These are phyloP conservation scores for Escallonia herrerae DNA, from an alignment of 129 eudicot species.

Conservation along the genomic window DNA sequence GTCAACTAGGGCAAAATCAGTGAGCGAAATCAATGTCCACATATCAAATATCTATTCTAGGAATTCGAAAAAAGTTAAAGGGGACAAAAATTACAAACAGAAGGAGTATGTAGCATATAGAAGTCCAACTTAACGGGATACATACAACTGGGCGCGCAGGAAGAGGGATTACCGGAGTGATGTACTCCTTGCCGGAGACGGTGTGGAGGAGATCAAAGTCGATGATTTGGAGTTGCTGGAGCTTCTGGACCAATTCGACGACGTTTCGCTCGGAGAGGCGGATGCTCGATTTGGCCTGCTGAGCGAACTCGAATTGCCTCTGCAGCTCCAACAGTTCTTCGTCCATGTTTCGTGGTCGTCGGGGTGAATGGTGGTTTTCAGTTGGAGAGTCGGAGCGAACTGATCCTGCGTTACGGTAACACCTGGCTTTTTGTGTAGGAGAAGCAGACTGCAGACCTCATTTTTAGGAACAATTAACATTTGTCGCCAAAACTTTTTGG, in stretches of 20 bases:
- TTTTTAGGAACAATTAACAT: too few relatives aligned
- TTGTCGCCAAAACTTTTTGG: too few relatives aligned
- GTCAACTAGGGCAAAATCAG: too few relatives aligned
- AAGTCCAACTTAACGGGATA: too few relatives aligned
- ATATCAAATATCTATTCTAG: too few relatives aligned
- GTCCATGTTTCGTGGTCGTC: slow-evolving; percentile 38
- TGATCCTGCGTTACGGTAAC: not conserved
- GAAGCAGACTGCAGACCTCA: too few relatives aligned
- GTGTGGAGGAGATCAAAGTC: slow-evolving; percentile 97
- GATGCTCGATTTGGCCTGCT: slow-evolving; percentile 83
- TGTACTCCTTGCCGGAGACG: slow-evolving; percentile 94
- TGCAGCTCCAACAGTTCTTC: slow-evolving; percentile 82
- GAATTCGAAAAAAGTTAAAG: too few relatives aligned
- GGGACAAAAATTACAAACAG: too few relatives aligned
- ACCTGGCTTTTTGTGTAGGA: too few relatives aligned
- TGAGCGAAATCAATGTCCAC: too few relatives aligned
- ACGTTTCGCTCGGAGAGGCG: slow-evolving; percentile 96
- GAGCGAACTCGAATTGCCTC: slow-evolving; percentile 89
- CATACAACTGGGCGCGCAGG: not conserved
- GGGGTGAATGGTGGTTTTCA: not conserved
- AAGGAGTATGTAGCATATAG: too few relatives aligned
- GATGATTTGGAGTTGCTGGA: slow-evolving; percentile 73
- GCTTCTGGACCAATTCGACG: slow-evolving; percentile 93
- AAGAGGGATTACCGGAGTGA: slow-evolving; percentile 64
- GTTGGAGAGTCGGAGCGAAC: not conserved